phyloP scores from a whole-genome alignment of 495 filamentous ascomycete genomes.

The Podospora pseudocomata region DNA sequence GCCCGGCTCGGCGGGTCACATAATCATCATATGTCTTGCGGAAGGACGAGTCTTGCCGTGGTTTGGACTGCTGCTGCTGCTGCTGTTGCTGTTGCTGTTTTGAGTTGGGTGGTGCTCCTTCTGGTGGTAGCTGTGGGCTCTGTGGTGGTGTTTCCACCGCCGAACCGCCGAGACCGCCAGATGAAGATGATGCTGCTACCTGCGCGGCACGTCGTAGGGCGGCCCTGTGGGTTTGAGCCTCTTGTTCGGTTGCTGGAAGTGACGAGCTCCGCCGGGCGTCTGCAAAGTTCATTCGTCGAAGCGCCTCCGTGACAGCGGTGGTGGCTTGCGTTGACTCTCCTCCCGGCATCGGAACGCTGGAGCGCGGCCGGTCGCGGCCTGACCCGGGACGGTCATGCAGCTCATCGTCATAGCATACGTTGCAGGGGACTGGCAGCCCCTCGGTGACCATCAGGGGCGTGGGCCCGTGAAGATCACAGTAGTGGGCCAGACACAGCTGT shows the following conservation, averaged over 20 bases:
- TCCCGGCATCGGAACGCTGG: constrained; percentile 29
- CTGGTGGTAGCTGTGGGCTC: constrained; percentile 51
- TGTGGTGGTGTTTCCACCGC: constrained; percentile 59
- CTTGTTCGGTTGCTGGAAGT: constrained; percentile 37
- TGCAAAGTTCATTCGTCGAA: constrained; percentile 40
- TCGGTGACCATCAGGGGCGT: constrained; percentile 95
- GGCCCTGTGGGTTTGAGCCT: constrained; percentile 40
- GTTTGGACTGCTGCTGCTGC: constrained; percentile 27
- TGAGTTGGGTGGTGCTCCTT: constrained; percentile 12
- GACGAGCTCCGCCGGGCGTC: constrained; percentile 38
- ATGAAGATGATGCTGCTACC: constrained; percentile 19
- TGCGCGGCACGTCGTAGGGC: constrained; percentile 34
- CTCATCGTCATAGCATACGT: constrained; percentile 62
- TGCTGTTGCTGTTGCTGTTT: constrained; percentile 3
- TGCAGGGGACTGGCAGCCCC: constrained; percentile 72
- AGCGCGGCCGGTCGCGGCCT: constrained; percentile 31
- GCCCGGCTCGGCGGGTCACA: constrained; percentile 49
- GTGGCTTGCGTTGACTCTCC: constrained; percentile 32
- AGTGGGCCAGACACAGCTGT: constrained; percentile 92
- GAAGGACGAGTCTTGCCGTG: constrained; percentile 49
- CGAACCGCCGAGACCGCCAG: constrained; percentile 19
- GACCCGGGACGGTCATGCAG: constrained; percentile 10
- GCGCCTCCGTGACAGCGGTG: constrained; percentile 36
- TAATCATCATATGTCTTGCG: constrained; percentile 55
- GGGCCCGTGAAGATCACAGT: constrained; percentile 92